phyloP scores from a whole-genome alignment of 306 rosid species.

The Echinosophora koreensis region DNA sequence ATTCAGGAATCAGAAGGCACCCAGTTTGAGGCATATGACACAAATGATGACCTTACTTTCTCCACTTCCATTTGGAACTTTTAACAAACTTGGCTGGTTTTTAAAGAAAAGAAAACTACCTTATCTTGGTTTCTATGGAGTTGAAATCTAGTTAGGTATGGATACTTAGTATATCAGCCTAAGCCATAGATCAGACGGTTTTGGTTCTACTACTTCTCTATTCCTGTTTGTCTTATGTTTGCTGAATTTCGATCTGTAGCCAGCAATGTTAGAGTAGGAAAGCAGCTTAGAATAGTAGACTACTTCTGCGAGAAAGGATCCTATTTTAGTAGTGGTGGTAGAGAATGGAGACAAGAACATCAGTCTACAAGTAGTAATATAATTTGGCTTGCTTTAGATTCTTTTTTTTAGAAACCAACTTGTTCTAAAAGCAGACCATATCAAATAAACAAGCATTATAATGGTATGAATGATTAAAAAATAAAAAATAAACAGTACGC shows the following conservation, averaged over 20 bases:
- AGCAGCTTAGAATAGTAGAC: constrained; percentile 40
- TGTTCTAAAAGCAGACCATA: background rate
- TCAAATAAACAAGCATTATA: background rate
- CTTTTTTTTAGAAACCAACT: background rate
- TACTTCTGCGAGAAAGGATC: constrained; percentile 16
- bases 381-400: constrained; percentile 20
- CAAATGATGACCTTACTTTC: constrained; percentile 65
- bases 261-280: constrained; percentile 44
- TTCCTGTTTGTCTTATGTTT: constrained; percentile 39
- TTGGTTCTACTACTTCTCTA: constrained; percentile 46
- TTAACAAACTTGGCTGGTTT: constrained; percentile 47
- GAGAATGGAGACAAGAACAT: constrained; percentile 26
- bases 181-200: constrained; percentile 49
- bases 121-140: constrained; percentile 33
- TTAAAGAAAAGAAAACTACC: constrained; percentile 34
- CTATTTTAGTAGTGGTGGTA: constrained; percentile 33
- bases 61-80: constrained; percentile 85
- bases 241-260: constrained; percentile 42
- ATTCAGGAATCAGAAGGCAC: constrained; percentile 59
- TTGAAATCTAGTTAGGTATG: constrained; percentile 35
- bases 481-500: background rate
- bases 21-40: constrained; percentile 61
- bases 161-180: constrained; percentile 27
- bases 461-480: constrained; percentile 9
- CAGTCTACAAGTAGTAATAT: constrained; percentile 4